Evolutionary conservation across 2,329 filamentous ascomycete genomes (phyloP).

Genomic region (Fusarium paranaense): DNA sequence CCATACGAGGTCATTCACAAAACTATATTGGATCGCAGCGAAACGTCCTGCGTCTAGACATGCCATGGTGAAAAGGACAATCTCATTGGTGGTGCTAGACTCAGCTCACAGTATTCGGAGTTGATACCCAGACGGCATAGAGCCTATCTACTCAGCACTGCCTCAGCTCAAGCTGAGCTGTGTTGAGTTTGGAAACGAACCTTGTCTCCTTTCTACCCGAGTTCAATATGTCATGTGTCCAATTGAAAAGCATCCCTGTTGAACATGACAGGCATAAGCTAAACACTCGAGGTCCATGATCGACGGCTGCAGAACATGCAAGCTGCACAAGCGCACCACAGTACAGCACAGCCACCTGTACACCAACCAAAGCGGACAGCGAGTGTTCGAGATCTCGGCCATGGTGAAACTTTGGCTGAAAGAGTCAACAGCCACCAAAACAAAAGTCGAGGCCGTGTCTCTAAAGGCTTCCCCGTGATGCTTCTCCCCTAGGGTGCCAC

Average conservation of each 20-base stretch:
- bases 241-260: neutral
- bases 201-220: neutral
- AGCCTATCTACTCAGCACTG: neutral
- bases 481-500: neutral
- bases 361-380: neutral
- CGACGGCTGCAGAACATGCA: neutral
- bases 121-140: neutral
- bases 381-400: neutral
- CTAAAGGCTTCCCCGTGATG: neutral
- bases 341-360: neutral
- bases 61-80: neutral
- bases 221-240: neutral
- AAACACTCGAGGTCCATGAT: neutral
- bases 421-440: neutral
- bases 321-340: neutral
- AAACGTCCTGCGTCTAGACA: neutral
- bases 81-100: neutral
- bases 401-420: neutral
- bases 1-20: neutral
- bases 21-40: neutral
- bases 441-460: neutral
- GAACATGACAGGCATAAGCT: neutral
- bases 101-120: neutral
- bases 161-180: neutral
- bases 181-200: neutral